Evolutionary conservation across 1,284 basidiomycete species (phyloP).

Genomic region (Ceratobasidium sp.): DNA sequence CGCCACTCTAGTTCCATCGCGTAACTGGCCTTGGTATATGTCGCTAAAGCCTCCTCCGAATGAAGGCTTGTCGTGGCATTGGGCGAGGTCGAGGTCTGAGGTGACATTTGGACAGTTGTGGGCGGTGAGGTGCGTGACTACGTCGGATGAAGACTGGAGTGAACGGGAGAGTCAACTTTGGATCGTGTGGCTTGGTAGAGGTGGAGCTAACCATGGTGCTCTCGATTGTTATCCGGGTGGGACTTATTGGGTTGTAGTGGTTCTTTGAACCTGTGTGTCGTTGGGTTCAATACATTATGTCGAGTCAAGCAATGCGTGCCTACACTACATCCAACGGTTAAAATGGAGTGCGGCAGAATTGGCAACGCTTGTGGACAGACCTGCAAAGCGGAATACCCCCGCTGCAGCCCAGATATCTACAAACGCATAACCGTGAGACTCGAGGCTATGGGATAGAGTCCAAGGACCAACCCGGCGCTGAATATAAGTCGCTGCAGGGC

Average conservation of each 20-base stretch:
- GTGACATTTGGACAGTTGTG: slow-evolving; percentile 19
- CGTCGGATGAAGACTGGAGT: neutral
- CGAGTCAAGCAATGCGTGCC: neutral
- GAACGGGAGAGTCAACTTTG: neutral
- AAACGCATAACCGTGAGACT: neutral
- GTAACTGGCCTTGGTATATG: slow-evolving; percentile 14
- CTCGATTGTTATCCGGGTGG: slow-evolving; percentile 4
- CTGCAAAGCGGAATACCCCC: neutral
- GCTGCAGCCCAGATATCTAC: neutral
- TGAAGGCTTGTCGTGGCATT: neutral
- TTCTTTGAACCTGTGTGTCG: neutral
- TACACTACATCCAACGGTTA: neutral
- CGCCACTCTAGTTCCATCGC: neutral
- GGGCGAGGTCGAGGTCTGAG: neutral
- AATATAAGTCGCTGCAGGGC: neutral
- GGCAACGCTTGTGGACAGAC: neutral
- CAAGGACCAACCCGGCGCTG: neutral
- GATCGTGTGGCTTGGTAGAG: neutral
- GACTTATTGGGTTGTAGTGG: neutral
- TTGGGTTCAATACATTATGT: neutral
- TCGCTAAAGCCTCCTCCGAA: slow-evolving; percentile 17
- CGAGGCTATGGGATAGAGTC: neutral
- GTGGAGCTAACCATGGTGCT: neutral
- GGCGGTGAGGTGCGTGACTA: neutral
- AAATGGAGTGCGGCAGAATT: neutral